phyloP scores from a whole-genome alignment of 352 stramenopile species.

The Globisporangium abappressorium region DNA sequence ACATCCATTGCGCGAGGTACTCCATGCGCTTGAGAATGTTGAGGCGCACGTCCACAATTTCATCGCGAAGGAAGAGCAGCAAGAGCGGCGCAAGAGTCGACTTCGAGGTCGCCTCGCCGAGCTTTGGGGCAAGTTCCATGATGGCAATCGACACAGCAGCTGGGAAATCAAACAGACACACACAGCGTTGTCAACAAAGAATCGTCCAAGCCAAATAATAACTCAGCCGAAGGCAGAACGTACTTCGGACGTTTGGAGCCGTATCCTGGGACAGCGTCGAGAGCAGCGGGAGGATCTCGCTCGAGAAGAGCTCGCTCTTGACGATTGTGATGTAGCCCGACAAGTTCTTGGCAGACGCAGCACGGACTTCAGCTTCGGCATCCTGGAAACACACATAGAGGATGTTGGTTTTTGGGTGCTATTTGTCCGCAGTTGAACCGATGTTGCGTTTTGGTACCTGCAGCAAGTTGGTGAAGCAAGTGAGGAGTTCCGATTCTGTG shows the following conservation, averaged over 20 bases:
- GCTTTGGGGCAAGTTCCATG: conserved; percentile 93
- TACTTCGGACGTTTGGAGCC: conserved; percentile 84
- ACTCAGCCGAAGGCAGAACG: conserved; percentile 15
- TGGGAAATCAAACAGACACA: conserved; percentile 20
- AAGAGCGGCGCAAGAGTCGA: conserved; percentile 69
- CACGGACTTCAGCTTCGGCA: conserved; percentile 91
- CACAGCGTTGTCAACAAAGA: not conserved
- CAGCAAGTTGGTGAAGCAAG: conserved; percentile 90
- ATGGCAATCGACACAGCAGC: conserved; percentile 77
- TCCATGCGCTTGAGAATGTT: conserved; percentile 94
- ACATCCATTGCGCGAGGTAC: conserved; percentile 88
- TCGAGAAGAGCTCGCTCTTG: conserved; percentile 87
- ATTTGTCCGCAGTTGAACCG: not conserved
- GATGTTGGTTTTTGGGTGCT: not conserved
- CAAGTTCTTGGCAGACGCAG: conserved; percentile 91
- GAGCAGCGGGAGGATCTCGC: conserved; percentile 88
- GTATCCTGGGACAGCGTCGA: conserved; percentile 91
- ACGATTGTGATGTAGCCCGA: conserved; percentile 91
- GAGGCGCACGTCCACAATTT: conserved; percentile 92
- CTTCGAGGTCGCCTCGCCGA: conserved; percentile 90
- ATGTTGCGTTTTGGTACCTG: conserved; percentile 38
- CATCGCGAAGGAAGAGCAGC: conserved; percentile 81
- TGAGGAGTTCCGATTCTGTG: conserved; percentile 85
- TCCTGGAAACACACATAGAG: conserved; percentile 37
- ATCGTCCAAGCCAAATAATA: not conserved